These are phyloP conservation scores for Aspergillus felis DNA, from an alignment of 2,329 filamentous ascomycete species.

Conservation along the genomic window DNA sequence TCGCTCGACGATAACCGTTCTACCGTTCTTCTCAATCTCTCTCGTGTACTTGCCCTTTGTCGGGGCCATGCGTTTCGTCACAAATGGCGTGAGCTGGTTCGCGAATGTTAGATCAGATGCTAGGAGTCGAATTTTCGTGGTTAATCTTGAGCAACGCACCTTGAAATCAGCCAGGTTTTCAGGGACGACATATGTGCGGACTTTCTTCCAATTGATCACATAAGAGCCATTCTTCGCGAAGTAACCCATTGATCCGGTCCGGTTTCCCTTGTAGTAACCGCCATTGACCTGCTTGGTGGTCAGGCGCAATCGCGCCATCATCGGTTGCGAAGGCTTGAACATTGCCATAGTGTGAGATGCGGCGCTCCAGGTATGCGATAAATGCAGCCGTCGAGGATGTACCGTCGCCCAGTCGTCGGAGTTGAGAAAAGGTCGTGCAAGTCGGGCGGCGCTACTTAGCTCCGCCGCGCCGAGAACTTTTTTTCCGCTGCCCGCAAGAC, in stretches of 20 bases:
- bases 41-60: constrained; percentile 32
- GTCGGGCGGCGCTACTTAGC: constrained; percentile 22
- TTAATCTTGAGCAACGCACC: constrained; percentile 44
- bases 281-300: constrained; percentile 91
- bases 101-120: constrained; percentile 7
- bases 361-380: neutral
- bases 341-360: constrained; percentile 22
- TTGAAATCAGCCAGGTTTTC: constrained; percentile 65
- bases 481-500: constrained; percentile 21
- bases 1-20: constrained; percentile 22
- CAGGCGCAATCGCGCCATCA: constrained; percentile 71
- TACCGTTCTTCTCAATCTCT: constrained; percentile 26
- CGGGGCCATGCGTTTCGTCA: constrained; percentile 40
- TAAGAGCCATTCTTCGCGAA: constrained; percentile 63
- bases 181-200: constrained; percentile 86
- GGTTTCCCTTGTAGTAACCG: constrained; percentile 96
- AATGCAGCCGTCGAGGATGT: constrained; percentile 1
- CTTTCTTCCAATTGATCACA: constrained; percentile 77
- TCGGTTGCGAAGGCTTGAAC: constrained; percentile 45
- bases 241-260: constrained; percentile 81
- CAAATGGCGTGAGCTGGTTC: constrained; percentile 43
- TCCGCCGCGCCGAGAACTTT: constrained; percentile 33
- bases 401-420: constrained; percentile 1
- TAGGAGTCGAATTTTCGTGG: neutral
- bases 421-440: constrained; percentile 23